Evolutionary conservation across 768 basidiomycete genomes (phyloP).

Genomic region (Rhodotorula taiwanensis): DNA sequence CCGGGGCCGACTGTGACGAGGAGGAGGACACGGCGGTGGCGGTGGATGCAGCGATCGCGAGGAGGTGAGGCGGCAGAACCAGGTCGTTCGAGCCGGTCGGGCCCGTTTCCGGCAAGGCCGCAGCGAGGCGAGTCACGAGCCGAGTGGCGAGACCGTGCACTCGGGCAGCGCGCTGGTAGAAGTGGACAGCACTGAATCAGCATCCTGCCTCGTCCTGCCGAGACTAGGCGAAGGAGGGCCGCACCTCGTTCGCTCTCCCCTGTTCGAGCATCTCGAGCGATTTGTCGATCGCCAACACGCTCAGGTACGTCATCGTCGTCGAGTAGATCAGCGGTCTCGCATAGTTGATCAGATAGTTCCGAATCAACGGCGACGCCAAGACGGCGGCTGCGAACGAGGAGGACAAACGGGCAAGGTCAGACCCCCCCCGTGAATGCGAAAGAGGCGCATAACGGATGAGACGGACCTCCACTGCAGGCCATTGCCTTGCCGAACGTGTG

Average conservation of each 20-base stretch:
- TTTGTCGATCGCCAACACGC: slow-evolving; percentile 65
- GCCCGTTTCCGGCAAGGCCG: slow-evolving; percentile 41
- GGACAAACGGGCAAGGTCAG: background rate
- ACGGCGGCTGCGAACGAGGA: slow-evolving; percentile 57
- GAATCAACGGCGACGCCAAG: slow-evolving; percentile 62
- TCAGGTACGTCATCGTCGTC: slow-evolving; percentile 70
- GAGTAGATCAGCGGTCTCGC: slow-evolving; percentile 87
- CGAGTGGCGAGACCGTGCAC: slow-evolving; percentile 28
- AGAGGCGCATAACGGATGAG: no score
- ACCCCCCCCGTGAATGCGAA: background rate
- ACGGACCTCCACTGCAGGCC: slow-evolving; percentile 73
- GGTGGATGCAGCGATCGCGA: slow-evolving; percentile 1
- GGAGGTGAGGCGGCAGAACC: slow-evolving; percentile 49
- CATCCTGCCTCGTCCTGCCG: background rate
- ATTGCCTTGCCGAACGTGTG: slow-evolving; percentile 93
- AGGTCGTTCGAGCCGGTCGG: slow-evolving; percentile 38
- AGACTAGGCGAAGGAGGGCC: background rate
- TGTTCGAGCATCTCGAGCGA: slow-evolving; percentile 72
- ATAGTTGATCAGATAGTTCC: slow-evolving; percentile 83
- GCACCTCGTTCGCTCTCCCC: slow-evolving; percentile 51
- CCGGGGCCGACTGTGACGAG: background rate
- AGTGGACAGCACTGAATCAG: no score
- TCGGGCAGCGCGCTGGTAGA: slow-evolving; percentile 8
- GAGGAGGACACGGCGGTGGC: slow-evolving; percentile 60
- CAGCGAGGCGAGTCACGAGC: slow-evolving; percentile 34